Base-by-base conservation (phyloP, 2,329 filamentous ascomycete species). In the Arthrobotrys musiformis region DNA sequence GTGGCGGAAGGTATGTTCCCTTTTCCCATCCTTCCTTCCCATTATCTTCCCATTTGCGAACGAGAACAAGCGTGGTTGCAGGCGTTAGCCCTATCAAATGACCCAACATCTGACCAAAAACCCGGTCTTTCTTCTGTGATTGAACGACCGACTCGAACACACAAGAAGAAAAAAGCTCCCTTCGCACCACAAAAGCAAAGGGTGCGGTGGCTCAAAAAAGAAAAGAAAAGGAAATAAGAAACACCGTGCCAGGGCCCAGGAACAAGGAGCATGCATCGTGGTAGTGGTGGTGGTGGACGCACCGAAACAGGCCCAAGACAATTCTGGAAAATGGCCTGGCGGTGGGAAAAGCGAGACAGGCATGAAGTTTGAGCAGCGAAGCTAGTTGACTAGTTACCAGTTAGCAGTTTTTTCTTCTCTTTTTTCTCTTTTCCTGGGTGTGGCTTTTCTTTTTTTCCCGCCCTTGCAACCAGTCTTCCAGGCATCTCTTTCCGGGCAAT, bases 321-420 rank as follows among this genome's bases (percentile, higher is more conserved):
- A 54, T 75, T 75, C 70, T 75, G 70, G 70, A 69, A 75, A 75
- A 68, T 75, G 54, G 54, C 63, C 63, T 76, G 63, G 70, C 68
- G 70, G n/a, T n/a, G n/a, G n/a, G 63, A 60, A 76, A 52, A 64
- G 64, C 72, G 58, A 76, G 72, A 76, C 72, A 76, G 70, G 70
- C 70, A 75, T 75, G 48, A 63, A 58, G 63, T 75, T 75, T 75
- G 70, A 75, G 62, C 62, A 68, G 62, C 69, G n/a, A 52, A 75
- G 81, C 81, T 83, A 81, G 82, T 11, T 61, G 26, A 19, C n/a
- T n/a, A n/a, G n/a, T n/a, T n/a, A n/a, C n/a, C n/a, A n/a, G n/a
- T n/a, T n/a, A n/a, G 79, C 78, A 78, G 79, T 79, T 79, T 70
- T 79, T 80, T 58, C 77, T 74, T 79, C 79, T 70, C 79, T 80